Evolutionary conservation across 768 basidiomycete genomes (phyloP), one percentile per base, ranked within the genome.

Genomic region (Termitomyces sp.): DNA sequence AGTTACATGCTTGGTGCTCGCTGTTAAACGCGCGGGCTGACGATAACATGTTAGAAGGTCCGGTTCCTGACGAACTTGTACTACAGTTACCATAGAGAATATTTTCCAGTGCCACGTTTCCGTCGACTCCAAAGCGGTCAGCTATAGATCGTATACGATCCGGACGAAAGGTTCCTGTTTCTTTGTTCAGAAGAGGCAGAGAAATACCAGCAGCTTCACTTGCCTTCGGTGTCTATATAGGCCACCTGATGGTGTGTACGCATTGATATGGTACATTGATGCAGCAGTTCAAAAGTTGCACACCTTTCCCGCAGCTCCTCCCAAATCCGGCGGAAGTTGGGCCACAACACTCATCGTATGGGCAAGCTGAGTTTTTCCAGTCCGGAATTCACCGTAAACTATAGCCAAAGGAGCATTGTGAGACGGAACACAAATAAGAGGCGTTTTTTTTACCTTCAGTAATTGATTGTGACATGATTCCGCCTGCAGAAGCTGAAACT

Each of bases 331-430:
- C 28, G 95, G 95, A 44, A 98, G 80, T 65, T 98, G 95, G 4
- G 92, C 71, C 5, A 94, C 75, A 7, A 98, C 91, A 63, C 90
- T 92, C 80, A 97, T 88, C 12, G 95, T 98, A 70, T 97, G 96
- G 24, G 92, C 93, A 48, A 96, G 76, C 66, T 98, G 96, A 5
- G 95, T 97, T 72, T 96, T 95, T 30, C 95, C 95, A 0, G 96
- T 98, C 32, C 95, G 82, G 70, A 90, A 98, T 70, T 98, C 95
- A 44, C 96, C 95, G 64, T 93, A 98, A 2, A 98, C 94, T 93
- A 56, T 15, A 26, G 22, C 41, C 15, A 12, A 5, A 21, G 24
- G 12, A 38, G 9, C 11, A 43, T 34, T 30, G 34, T 32, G n/a
- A 44, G 43, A 37, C 17, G 21, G 5, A 8, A 24, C 5, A 22